phyloP scores from a whole-genome alignment of 257 asterid genomes.

The Solanum chiquidenum region DNA sequence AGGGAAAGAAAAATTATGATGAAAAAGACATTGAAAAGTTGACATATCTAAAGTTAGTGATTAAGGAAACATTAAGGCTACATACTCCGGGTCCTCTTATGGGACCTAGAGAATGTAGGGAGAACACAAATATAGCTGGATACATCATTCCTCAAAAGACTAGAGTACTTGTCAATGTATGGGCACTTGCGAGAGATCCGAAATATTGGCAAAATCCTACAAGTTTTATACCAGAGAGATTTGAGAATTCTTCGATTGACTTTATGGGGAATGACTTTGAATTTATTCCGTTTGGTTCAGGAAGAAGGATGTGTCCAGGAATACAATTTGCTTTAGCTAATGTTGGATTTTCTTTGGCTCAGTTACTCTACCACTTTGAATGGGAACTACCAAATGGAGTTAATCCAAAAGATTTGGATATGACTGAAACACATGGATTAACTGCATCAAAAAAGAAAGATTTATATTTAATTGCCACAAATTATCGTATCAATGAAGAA shows the following conservation, averaged over 20 bases:
- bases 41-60: not conserved
- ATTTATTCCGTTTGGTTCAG: not conserved
- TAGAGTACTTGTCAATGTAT: not conserved
- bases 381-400: not conserved
- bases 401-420: not conserved
- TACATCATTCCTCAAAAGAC: not conserved
- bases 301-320: not conserved
- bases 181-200: not conserved
- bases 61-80: not conserved
- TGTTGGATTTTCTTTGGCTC: not conserved
- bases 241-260: not conserved
- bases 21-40: not conserved
- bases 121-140: not conserved
- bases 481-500: not conserved
- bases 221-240: not conserved
- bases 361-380: not conserved
- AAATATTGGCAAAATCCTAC: not conserved
- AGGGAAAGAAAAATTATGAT: not conserved
- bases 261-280: not conserved
- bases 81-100: not conserved
- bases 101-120: not conserved
- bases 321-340: not conserved
- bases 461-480: not conserved
- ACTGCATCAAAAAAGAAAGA: not conserved
- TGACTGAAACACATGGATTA: not conserved